Base-by-base conservation (phyloP, 2,329 filamentous ascomycete genomes). In the Teratosphaeria destructans region DNA sequence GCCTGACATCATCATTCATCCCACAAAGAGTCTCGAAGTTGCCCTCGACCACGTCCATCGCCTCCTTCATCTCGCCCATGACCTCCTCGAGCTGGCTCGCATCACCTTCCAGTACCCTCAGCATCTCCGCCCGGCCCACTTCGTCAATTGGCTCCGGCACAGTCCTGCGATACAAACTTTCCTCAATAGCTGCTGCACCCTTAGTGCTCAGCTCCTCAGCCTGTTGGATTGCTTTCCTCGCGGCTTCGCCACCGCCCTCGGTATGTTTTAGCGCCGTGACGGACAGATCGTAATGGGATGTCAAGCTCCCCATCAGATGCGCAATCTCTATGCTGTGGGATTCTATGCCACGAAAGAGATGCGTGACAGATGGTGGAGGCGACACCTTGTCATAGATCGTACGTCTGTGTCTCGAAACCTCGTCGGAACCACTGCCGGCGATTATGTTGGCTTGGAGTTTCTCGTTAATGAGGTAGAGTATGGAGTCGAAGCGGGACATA, bases 201-300 rank as follows among this genome's bases (percentile, higher is more conserved):
- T 57, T 63, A 14, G 64, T 59, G 29, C 59, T 62, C 29, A 66
- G 60, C 27, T 76, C 73, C 32, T 71, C 72, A 0, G 73, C 72
- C 26, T 39, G 34, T 57, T 74, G 72, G 3, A 70, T 60, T 7
- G 72, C 72, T 60, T 62, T 61, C n/a, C 71, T 74, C 2, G 77
- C 78, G 14, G 78, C 78, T 61, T 77, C 77, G 11, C 76, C 75
- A 10, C 79, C 77, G 60, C 78, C 78, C 75, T 96, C 91, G 3
- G 92, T 96, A 56, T 93, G 90, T 61, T 91, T 89, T 52, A 96
- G 87, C 0, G 93, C 93, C 0, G 87, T 93, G 14, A 95, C 89
- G 72, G 93, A 96, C 64, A 95, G 84, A 72, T 97, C 93, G 71
- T 96, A 96, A 74, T 97, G 93, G 29, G 82, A 84, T 7, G 90